Evolutionary conservation across 495 filamentous ascomycete genomes (phyloP).

Genomic region (Penicillium soppii): DNA sequence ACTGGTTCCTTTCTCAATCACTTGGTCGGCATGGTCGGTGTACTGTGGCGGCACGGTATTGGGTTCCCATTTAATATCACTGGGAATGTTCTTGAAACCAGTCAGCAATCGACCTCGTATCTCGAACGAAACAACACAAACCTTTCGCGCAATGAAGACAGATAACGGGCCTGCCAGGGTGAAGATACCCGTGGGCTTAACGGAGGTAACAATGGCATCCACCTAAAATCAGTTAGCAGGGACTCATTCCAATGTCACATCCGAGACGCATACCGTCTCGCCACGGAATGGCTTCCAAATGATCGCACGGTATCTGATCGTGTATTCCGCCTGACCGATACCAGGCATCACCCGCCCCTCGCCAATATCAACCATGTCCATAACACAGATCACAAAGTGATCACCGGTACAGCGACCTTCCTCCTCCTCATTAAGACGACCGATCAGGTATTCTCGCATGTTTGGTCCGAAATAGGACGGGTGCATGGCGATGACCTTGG

Average conservation of each 20-base stretch:
- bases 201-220: slow-evolving; percentile 84
- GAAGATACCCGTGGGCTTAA: slow-evolving; percentile 92
- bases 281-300: slow-evolving; percentile 97
- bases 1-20: slow-evolving; percentile 91
- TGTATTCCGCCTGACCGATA: slow-evolving; percentile 88
- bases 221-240: slow-evolving; percentile 53
- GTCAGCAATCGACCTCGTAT: slow-evolving; percentile 14
- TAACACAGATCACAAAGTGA: slow-evolving; percentile 94
- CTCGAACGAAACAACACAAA: slow-evolving; percentile 39
- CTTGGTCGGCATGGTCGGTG: slow-evolving; percentile 83
- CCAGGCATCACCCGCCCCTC: slow-evolving; percentile 89
- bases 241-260: neutral
- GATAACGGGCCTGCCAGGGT: slow-evolving; percentile 82
- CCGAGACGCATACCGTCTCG: slow-evolving; percentile 71
- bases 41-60: slow-evolving; percentile 85
- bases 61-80: slow-evolving; percentile 88
- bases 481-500: slow-evolving; percentile 88
- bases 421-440: slow-evolving; percentile 83
- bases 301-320: slow-evolving; percentile 88
- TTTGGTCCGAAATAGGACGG: slow-evolving; percentile 93
- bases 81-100: slow-evolving; percentile 73
- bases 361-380: slow-evolving; percentile 90
- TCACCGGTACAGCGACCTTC: slow-evolving; percentile 90
- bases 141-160: slow-evolving; percentile 85
- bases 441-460: slow-evolving; percentile 83